Conservation (phyloP, 2,329 filamentous ascomycete genomes). For the Pseudopyricularia javanii region DNA sequence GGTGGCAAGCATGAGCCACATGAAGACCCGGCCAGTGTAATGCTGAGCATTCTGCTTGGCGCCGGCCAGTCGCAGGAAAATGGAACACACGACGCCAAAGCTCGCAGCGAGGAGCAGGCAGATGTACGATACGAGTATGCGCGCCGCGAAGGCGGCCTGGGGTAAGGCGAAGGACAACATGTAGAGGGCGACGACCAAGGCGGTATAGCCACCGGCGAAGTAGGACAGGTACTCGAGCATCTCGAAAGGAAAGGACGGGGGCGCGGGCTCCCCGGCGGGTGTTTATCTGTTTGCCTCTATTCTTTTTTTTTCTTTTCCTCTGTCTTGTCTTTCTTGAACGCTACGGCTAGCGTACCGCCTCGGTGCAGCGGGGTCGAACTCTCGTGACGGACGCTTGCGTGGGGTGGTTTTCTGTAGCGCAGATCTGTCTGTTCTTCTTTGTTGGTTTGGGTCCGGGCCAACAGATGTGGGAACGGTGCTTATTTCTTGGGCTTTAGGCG, state of each 20-base stretch:
- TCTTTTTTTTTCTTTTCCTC: background rate
- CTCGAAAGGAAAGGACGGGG: background rate
- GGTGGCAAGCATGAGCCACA: slow-evolving; percentile 59
- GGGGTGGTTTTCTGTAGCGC: background rate
- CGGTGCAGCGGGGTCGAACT: background rate
- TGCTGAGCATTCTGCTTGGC: slow-evolving; percentile 73
- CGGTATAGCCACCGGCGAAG: slow-evolving; percentile 38
- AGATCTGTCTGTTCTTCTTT: no score
- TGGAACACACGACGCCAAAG: slow-evolving; percentile 66
- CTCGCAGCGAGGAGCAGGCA: slow-evolving; percentile 45
- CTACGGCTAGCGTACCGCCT: slow-evolving; percentile 1
- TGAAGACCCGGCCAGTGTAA: slow-evolving; percentile 68
- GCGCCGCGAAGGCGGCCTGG: slow-evolving; percentile 55
- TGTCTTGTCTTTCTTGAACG: no score
- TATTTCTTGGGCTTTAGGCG: no score
- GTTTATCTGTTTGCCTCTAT: background rate
- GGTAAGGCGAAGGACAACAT: slow-evolving; percentile 45
- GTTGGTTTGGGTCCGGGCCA: no score
- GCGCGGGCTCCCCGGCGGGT: background rate
- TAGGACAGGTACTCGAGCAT: slow-evolving; percentile 21
- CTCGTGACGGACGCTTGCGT: background rate
- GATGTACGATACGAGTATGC: slow-evolving; percentile 54
- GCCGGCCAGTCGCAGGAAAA: slow-evolving; percentile 58
- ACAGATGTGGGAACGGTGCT: no score
- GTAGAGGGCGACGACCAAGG: slow-evolving; percentile 45